phyloP scores from a whole-genome alignment of 495 filamentous ascomycete species.

The Margaritispora aquatica region DNA sequence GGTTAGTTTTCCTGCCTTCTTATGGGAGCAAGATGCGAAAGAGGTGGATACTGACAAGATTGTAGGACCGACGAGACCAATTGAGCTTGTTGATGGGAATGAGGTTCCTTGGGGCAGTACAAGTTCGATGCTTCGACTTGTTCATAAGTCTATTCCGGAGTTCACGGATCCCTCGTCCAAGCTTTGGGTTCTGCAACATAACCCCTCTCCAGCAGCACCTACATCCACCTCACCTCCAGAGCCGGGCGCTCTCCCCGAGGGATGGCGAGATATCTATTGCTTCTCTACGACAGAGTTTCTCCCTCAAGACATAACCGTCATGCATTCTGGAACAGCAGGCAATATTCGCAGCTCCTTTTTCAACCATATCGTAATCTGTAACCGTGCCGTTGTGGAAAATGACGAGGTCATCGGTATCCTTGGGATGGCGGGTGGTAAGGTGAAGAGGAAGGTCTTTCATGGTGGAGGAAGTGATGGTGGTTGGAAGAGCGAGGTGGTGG shows the following conservation, averaged over 20 bases:
- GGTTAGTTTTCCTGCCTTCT: background rate
- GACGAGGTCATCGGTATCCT: conserved; percentile 43
- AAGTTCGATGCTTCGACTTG: conserved; percentile 14
- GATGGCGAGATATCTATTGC: conserved; percentile 32
- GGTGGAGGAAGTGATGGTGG: conserved; percentile 5
- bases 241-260: background rate
- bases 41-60: too few species aligned
- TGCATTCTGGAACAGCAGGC: conserved; percentile 46
- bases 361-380: conserved; percentile 33
- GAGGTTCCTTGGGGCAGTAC: conserved; percentile 7
- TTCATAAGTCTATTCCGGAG: conserved; percentile 25
- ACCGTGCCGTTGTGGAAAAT: conserved; percentile 37
- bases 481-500: conserved; percentile 39
- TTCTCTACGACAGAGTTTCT: conserved; percentile 39
- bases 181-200: conserved; percentile 32
- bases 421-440: conserved; percentile 45
- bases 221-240: too few species aligned
- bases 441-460: conserved; percentile 44
- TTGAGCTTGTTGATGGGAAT: conserved; percentile 20
- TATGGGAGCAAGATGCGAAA: too few species aligned
- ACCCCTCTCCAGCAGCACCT: too few species aligned
- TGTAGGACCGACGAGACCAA: conserved; percentile 21
- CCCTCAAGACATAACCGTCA: conserved; percentile 42
- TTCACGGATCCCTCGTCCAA: conserved; percentile 27
- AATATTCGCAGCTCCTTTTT: conserved; percentile 31